phyloP scores from a whole-genome alignment of 257 asterid species.

The Fraxinus quadrangulata region DNA sequence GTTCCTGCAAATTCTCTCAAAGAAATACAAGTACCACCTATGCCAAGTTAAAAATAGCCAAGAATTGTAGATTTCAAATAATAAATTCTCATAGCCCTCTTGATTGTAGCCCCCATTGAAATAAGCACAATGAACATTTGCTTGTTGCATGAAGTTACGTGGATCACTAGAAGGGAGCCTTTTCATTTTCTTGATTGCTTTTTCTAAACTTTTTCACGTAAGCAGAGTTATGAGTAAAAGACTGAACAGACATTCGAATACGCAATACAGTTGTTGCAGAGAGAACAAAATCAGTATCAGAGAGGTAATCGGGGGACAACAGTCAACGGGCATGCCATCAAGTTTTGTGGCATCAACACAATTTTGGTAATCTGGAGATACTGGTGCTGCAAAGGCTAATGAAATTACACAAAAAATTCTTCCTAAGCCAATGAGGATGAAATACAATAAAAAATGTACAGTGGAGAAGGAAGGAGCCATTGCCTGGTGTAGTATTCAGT shows the following conservation, averaged over 20 bases:
- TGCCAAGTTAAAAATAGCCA: slow-evolving; percentile 33
- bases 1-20: slow-evolving; percentile 15
- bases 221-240: neutral
- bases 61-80: neutral
- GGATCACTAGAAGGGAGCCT: slow-evolving; percentile 15
- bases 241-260: slow-evolving; percentile 16
- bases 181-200: slow-evolving; percentile 21
- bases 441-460: no score
- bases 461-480: no score
- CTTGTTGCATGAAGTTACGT: slow-evolving; percentile 23
- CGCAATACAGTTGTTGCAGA: neutral
- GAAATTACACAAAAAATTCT: no score
- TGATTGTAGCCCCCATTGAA: slow-evolving; percentile 22
- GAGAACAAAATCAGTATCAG: neutral
- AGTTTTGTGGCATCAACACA: slow-evolving; percentile 10
- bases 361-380: slow-evolving; percentile 7
- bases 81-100: neutral
- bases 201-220: neutral
- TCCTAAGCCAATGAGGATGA: no score
- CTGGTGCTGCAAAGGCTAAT: neutral
- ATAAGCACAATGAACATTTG: slow-evolving; percentile 27
- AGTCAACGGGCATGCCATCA: slow-evolving; percentile 2
- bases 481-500: no score
- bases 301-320: slow-evolving; percentile 10
- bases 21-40: slow-evolving; percentile 32